Evolutionary conservation across 768 basidiomycete genomes (phyloP).

Genomic region (Leccinum longicurvipes): DNA sequence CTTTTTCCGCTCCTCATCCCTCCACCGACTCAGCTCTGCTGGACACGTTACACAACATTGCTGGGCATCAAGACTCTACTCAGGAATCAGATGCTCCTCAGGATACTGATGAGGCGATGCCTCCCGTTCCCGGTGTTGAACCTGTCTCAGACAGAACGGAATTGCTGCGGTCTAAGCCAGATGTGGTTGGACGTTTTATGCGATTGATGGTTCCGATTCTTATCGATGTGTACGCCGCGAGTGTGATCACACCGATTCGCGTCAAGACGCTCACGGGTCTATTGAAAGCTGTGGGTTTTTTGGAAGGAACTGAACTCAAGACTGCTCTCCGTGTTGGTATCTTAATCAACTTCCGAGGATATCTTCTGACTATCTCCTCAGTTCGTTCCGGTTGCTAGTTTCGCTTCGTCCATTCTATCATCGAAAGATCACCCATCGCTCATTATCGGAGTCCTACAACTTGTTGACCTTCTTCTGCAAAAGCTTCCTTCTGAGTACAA

Average conservation of each 20-base stretch:
- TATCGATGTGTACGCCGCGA: slow-evolving; percentile 99
- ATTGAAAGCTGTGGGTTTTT: slow-evolving; percentile 88
- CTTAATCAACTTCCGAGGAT: neutral
- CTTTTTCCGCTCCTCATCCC: slow-evolving; percentile 28
- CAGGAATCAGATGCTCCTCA: slow-evolving; percentile 37
- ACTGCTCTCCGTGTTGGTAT: slow-evolving; percentile 70
- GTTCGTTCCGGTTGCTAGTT: slow-evolving; percentile 94
- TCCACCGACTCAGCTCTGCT: slow-evolving; percentile 24
- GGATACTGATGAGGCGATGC: slow-evolving; percentile 40
- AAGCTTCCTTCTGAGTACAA: slow-evolving; percentile 85
- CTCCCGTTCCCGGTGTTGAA: slow-evolving; percentile 32
- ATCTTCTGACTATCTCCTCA: slow-evolving; percentile 30
- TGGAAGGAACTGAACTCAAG: slow-evolving; percentile 72
- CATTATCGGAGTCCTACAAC: slow-evolving; percentile 85
- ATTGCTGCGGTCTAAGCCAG: slow-evolving; percentile 67
- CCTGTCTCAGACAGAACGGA: slow-evolving; percentile 59
- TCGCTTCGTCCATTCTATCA: slow-evolving; percentile 90
- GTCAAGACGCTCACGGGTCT: slow-evolving; percentile 86
- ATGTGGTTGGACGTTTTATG: slow-evolving; percentile 83
- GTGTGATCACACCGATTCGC: slow-evolving; percentile 82
- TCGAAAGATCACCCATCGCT: slow-evolving; percentile 86
- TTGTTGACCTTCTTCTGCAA: slow-evolving; percentile 84
- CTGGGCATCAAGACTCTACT: slow-evolving; percentile 20
- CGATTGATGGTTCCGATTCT: slow-evolving; percentile 88
- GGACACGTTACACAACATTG: slow-evolving; percentile 17